Percentiles rank a stretch among this genome's conserved stretches.
These are phyloP conservation scores for Solanum pennellii DNA, from an alignment of 257 asterid species.

Conservation along the genomic window DNA sequence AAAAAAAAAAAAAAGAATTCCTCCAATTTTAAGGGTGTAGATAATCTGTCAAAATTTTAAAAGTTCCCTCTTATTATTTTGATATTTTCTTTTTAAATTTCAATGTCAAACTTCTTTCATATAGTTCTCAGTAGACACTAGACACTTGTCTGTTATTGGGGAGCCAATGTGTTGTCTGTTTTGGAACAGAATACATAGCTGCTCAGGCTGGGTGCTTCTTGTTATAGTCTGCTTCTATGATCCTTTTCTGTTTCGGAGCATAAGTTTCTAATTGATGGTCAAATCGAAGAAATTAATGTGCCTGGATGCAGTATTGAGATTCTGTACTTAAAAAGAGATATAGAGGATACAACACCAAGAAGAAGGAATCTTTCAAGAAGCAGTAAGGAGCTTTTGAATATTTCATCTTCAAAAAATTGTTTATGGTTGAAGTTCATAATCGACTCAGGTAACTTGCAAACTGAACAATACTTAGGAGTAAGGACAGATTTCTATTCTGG, in stretches of 20 bases:
- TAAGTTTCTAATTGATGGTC: not conserved
- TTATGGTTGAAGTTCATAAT: not conserved
- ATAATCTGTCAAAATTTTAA: not conserved
- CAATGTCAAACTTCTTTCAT: not conserved
- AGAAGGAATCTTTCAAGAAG: conserved; percentile 3
- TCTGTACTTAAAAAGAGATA: conserved; percentile 55
- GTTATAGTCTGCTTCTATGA: not conserved
- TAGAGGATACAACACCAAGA: conserved; percentile 15
- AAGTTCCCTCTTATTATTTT: not conserved
- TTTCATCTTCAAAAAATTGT: not conserved
- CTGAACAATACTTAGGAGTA: not conserved
- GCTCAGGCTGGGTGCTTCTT: not conserved
- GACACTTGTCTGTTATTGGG: not conserved
- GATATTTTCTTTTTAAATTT: not conserved
- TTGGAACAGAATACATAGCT: not conserved
- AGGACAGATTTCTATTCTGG: not conserved
- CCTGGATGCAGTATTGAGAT: conserved; percentile 61
- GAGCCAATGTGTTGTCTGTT: not conserved
- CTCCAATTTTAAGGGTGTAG: not conserved
- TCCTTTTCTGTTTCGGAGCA: not conserved
- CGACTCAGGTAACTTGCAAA: not conserved
- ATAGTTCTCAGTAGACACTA: not conserved
- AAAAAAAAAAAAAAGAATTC: not conserved
- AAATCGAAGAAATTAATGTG: conserved; percentile 5
- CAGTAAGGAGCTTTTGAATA: not conserved